Conservation (phyloP, 192 early-diverging fungal genomes). For the Backusella circina region DNA sequence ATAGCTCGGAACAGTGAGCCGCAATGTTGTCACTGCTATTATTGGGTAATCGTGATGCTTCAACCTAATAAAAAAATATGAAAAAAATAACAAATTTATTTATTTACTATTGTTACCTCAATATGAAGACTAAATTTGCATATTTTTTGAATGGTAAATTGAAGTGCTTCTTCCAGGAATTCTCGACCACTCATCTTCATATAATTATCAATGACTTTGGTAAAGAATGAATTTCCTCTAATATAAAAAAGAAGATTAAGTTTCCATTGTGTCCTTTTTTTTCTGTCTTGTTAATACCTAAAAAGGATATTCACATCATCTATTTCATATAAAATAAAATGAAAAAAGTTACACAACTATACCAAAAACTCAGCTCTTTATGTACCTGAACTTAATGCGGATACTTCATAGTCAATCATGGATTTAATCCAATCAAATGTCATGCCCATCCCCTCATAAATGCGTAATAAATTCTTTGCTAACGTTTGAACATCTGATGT, state of each 20-base stretch:
- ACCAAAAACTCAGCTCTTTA: not conserved
- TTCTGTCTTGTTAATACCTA: constrained; percentile 22
- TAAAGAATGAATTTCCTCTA: constrained; percentile 62
- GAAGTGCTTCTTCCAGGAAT: constrained; percentile 62
- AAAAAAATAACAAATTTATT: not conserved
- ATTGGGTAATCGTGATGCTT: constrained; percentile 28
- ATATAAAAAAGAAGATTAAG: not conserved
- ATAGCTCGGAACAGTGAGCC: constrained; percentile 47
- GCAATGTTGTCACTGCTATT: constrained; percentile 28
- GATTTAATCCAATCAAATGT: constrained; percentile 41
- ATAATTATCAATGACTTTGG: constrained; percentile 64
- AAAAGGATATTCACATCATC: constrained; percentile 48
- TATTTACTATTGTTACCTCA: constrained; percentile 42
- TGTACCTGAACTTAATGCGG: constrained; percentile 31
- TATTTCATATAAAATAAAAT: not conserved
- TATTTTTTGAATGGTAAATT: constrained; percentile 56
- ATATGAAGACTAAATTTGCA: constrained; percentile 47
- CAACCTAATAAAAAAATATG: constrained; percentile 17
- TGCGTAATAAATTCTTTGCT: constrained; percentile 35
- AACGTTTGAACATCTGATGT: constrained; percentile 38
- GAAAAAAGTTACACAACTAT: constrained; percentile 1
- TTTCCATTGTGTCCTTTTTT: not conserved
- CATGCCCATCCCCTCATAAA: constrained; percentile 36
- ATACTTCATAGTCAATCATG: constrained; percentile 44
- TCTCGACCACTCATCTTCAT: constrained; percentile 64